These are phyloP conservation scores for Stentor coeruleus DNA, from an alignment of 73 alveolate species.

Conservation along the genomic window DNA sequence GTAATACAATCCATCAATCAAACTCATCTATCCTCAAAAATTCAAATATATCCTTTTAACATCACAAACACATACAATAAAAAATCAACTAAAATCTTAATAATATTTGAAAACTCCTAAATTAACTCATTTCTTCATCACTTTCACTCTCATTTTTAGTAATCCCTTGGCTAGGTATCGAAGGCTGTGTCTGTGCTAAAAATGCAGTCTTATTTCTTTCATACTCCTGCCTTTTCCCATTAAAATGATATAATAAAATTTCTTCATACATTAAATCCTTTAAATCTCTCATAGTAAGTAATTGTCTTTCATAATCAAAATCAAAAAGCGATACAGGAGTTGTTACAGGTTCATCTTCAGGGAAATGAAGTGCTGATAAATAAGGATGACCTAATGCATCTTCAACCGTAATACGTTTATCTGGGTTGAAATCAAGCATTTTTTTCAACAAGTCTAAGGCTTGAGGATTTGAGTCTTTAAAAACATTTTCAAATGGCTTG, in stretches of 20 bases:
- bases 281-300: background rate
- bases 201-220: slow-evolving; percentile 26
- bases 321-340: slow-evolving; percentile 36
- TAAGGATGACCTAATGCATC: slow-evolving; percentile 86
- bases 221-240: slow-evolving; percentile 30
- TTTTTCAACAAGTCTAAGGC: slow-evolving; percentile 36
- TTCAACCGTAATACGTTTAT: slow-evolving; percentile 74
- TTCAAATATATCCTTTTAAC: no score
- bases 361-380: slow-evolving; percentile 54
- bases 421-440: slow-evolving; percentile 59
- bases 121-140: no score
- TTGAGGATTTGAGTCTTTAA: slow-evolving; percentile 31
- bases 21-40: no score
- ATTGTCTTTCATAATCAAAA: slow-evolving; percentile 41
- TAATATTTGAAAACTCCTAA: no score
- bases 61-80: no score
- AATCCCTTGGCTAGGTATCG: no score
- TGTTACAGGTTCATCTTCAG: slow-evolving; percentile 49
- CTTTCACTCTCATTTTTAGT: no score
- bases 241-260: slow-evolving; percentile 32
- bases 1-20: no score
- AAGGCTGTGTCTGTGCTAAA: no score
- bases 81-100: no score
- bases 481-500: slow-evolving; percentile 28
- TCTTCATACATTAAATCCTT: slow-evolving; percentile 42